Evolutionary conservation across 257 asterid genomes (phyloP).

Genomic region (Cruciata laevipes): DNA sequence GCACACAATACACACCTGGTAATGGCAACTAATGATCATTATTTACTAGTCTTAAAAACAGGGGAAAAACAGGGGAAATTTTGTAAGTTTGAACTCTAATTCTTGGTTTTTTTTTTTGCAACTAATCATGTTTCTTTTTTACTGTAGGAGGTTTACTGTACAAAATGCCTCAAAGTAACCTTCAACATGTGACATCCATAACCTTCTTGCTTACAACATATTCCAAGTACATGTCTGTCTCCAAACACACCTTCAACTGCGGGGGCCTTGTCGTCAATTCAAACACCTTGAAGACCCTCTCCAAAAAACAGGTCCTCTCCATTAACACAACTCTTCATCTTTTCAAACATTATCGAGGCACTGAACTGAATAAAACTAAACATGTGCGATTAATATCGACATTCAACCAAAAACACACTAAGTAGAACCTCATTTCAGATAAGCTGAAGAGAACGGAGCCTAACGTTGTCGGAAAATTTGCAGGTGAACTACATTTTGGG

Average conservation of each 20-base stretch:
- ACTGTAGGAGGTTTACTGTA: conserved; percentile 70
- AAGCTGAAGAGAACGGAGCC: background rate
- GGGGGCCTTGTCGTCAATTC: conserved; percentile 40
- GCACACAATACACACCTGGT: conserved; percentile 65
- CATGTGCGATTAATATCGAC: too few species aligned
- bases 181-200: conserved; percentile 73
- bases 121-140: background rate
- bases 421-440: background rate
- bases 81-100: background rate
- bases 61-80: conserved; percentile 1
- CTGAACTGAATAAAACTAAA: too few species aligned
- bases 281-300: conserved; percentile 34
- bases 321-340: background rate
- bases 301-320: conserved; percentile 45
- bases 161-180: conserved; percentile 57
- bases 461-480: background rate
- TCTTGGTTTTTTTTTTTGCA: too few species aligned
- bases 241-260: conserved; percentile 46
- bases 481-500: conserved; percentile 84
- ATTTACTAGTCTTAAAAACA: background rate
- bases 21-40: background rate
- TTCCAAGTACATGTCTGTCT: conserved; percentile 71
- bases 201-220: conserved; percentile 70
- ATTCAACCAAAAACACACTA: too few species aligned
- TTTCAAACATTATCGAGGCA: background rate